Evolutionary conservation across 805 yeast species (phyloP).

Genomic region (Lachancea sp.): DNA sequence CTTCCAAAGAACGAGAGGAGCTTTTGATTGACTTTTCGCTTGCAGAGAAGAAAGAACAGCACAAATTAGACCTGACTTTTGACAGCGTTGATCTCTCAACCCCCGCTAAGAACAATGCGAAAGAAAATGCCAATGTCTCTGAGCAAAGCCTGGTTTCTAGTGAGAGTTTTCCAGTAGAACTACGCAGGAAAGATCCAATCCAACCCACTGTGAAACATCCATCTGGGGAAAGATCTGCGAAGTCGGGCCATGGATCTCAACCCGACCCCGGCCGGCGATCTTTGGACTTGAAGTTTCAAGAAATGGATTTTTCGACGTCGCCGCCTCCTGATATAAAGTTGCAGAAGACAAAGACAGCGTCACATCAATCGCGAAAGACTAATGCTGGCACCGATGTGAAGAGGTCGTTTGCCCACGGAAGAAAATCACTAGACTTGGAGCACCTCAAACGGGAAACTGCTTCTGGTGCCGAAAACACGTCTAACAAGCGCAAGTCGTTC

Average conservation of each 20-base stretch:
- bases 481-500: constrained; percentile 24
- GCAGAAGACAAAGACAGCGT: constrained; percentile 2
- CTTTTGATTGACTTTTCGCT: constrained; percentile 14
- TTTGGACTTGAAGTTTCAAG: constrained; percentile 25
- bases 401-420: constrained; percentile 22
- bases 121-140: constrained; percentile 9
- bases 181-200: constrained; percentile 6
- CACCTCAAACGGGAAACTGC: constrained; percentile 23
- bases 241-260: background rate
- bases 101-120: constrained; percentile 8
- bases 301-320: constrained; percentile 15
- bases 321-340: constrained; percentile 14
- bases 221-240: constrained; percentile 3
- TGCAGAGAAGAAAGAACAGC: constrained; percentile 9
- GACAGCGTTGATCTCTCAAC: constrained; percentile 12
- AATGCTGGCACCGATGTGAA: constrained; percentile 11
- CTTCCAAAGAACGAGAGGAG: constrained; percentile 8
- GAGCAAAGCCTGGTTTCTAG: constrained; percentile 21
- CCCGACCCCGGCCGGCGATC: constrained; percentile 15
- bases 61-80: constrained; percentile 8
- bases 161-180: constrained; percentile 26
- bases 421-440: constrained; percentile 30
- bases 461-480: constrained; percentile 11
- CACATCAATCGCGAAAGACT: constrained; percentile 5
- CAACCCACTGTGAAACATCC: background rate